Base-by-base conservation (phyloP, 2,329 filamentous ascomycete species). In the Fusarium luffae region DNA sequence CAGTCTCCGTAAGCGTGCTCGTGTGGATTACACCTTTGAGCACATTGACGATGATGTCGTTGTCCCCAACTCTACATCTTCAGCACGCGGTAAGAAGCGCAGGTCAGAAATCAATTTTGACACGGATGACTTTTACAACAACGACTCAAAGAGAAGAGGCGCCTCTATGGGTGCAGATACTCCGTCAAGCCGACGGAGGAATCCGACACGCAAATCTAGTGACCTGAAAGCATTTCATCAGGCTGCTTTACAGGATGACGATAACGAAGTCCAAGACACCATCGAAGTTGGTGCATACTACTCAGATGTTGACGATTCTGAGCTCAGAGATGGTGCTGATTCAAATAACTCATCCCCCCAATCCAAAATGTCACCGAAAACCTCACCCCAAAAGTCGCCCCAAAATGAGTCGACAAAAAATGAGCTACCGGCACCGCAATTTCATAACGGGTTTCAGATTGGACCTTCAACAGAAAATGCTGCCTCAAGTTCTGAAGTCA, bases 1-100 rank as follows among this genome's bases (percentile, higher is more conserved):
- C 77, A 87, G 86, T 34, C 82, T 89, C 30, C 82, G 87, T 68
- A 87, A 85, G 76, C 82, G 86, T 55, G 80, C 84, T 54, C 85
- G 85, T 62, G 82, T 89, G 67, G 86, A 89, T 77, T 89, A 89
- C 79, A 85, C 84, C 34, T 81, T 83, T 72, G 83, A 85, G 71
- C 85, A 86, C 69, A 82, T 84, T 66, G 82, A 84, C 57, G 84
- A 87, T 63, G 85, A 88, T 44, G 76, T 77, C 43, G 57, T 76
- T 48, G 77, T 78, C 41, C 78, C 77, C 69, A 79, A 74, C 76
- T 78, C 77, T 11, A 76, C 78, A 19, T 75, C 77, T 19, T 76
- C 78, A 7, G 58, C 76, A 52, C 80, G 80, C 58, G 73, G 70
- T 60, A 79, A 77, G 62, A 81, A 82, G 75, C 77, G 81, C 71